Percentiles rank a stretch among this genome's conserved stretches.
These are phyloP conservation scores for Papiliotrema flavescens DNA, from an alignment of 1,284 basidiomycete genomes.

Conservation along the genomic window DNA sequence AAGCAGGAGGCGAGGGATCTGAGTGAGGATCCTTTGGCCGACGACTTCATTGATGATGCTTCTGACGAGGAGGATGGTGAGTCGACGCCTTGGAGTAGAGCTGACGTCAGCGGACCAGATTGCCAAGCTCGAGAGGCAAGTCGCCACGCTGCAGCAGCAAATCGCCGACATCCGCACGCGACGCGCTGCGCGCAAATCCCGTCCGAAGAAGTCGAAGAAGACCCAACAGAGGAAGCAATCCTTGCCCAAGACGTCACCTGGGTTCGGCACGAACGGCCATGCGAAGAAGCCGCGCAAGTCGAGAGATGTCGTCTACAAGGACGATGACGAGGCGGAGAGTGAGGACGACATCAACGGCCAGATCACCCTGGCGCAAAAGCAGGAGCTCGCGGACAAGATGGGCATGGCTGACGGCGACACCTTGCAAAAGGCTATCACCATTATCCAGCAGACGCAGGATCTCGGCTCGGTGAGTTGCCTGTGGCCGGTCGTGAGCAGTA, in stretches of 20 bases:
- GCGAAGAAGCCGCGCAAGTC: slow-evolving; percentile 39
- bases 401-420: slow-evolving; percentile 69
- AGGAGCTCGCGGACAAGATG: slow-evolving; percentile 90
- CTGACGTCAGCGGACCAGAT: background rate
- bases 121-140: slow-evolving; percentile 15
- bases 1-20: slow-evolving; percentile 44
- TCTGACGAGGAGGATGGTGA: slow-evolving; percentile 48
- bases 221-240: slow-evolving; percentile 36
- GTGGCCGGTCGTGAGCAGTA: background rate
- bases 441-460: slow-evolving; percentile 85
- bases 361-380: slow-evolving; percentile 88
- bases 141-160: slow-evolving; percentile 23
- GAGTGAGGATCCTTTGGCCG: slow-evolving; percentile 56
- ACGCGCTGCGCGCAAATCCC: slow-evolving; percentile 12
- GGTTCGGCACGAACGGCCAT: slow-evolving; percentile 31
- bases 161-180: slow-evolving; percentile 31
- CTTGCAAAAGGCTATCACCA: slow-evolving; percentile 78
- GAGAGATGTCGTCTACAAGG: slow-evolving; percentile 38
- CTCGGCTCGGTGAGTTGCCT: slow-evolving; percentile 72
- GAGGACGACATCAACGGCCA: slow-evolving; percentile 22
- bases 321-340: slow-evolving; percentile 48
- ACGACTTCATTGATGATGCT: slow-evolving; percentile 47
- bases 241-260: slow-evolving; percentile 32
- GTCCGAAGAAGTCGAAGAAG: slow-evolving; percentile 49
- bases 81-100: slow-evolving; percentile 9